Evolutionary conservation across 306 rosid genomes (phyloP), one percentile per base, ranked within the genome.

Genomic region (Sphenostylis stenocarpa): DNA sequence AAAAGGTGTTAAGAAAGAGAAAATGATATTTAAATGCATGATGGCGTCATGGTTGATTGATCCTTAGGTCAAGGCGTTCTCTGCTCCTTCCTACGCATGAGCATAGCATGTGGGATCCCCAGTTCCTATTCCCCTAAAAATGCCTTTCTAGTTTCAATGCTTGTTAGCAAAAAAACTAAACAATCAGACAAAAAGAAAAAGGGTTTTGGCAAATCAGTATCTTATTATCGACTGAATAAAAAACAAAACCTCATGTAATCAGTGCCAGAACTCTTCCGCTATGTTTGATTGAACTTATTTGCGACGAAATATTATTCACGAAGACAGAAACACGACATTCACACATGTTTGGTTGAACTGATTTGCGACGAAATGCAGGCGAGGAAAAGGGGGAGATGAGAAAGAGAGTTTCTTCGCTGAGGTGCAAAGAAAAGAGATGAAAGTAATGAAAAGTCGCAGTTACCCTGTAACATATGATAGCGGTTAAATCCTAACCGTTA

Each of bases 251-350:
- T 38, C 84, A 65, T 64, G 79, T 43, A 80, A 65, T 73, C 75
- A 80, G 75, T 51, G 83, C 78, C 29, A 17, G 49, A 67, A 71
- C 58, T n/a, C n/a, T n/a, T n/a, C n/a, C n/a, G n/a, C n/a, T n/a
- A n/a, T n/a, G n/a, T n/a, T n/a, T n/a, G n/a, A n/a, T n/a, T n/a
- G n/a, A n/a, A n/a, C n/a, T n/a, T n/a, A n/a, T n/a, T n/a, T n/a
- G n/a, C n/a, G n/a, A n/a, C n/a, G n/a, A n/a, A n/a, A n/a, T n/a
- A n/a, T n/a, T n/a, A n/a, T n/a, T n/a, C n/a, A n/a, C n/a, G n/a
- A n/a, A n/a, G n/a, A n/a, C n/a, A n/a, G n/a, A n/a, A n/a, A n/a
- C n/a, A n/a, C n/a, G n/a, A n/a, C n/a, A n/a, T n/a, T n/a, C n/a
- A n/a, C n/a, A n/a, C n/a, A n/a, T n/a, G n/a, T n/a, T n/a, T n/a